A percentile compares a stretch with the other conserved stretches of the same genome.
phyloP scores from a whole-genome alignment of 768 basidiomycete species.

The Phallus indusiatus region DNA sequence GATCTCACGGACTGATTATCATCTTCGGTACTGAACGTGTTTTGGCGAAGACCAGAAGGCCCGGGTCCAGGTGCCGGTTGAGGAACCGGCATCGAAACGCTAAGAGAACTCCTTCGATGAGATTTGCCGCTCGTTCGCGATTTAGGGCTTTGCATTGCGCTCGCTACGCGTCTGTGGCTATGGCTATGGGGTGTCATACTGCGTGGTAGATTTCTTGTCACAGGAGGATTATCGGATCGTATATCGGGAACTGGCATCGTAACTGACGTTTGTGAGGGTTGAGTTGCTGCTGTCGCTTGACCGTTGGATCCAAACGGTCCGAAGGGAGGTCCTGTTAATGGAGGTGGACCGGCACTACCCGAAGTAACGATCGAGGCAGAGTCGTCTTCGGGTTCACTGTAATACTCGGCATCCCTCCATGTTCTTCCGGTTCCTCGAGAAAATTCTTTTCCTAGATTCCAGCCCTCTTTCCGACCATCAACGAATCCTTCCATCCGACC shows the following conservation, averaged over 20 bases:
- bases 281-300: background rate
- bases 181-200: background rate
- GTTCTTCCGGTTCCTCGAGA: background rate
- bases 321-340: background rate
- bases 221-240: background rate
- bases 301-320: background rate
- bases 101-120: background rate
- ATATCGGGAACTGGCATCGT: background rate
- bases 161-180: background rate
- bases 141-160: background rate
- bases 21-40: background rate
- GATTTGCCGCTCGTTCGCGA: background rate
- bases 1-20: background rate
- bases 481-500: conserved; percentile 4
- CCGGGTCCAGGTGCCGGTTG: background rate
- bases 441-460: background rate
- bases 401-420: background rate
- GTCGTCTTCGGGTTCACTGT: background rate
- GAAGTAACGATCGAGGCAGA: background rate
- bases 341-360: background rate
- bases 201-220: background rate
- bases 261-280: background rate
- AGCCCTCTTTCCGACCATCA: conserved; percentile 7
- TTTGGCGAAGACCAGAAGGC: background rate
- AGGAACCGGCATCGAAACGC: background rate